These are phyloP conservation scores for Fomitiporia mediterranea DNA, from an alignment of 1,284 basidiomycete genomes.

Conservation along the genomic window DNA sequence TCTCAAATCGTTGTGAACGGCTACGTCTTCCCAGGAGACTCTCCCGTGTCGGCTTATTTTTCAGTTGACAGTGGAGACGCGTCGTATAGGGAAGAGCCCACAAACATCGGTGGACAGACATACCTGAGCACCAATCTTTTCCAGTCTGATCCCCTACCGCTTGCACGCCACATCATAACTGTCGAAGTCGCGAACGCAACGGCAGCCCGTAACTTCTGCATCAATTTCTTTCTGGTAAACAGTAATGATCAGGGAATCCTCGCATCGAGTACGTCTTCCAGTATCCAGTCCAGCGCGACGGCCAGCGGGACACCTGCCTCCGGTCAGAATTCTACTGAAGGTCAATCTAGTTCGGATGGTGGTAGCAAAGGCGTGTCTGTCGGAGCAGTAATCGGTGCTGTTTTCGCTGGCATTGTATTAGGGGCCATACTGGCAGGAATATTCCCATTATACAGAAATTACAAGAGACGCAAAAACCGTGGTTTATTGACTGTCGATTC, in stretches of 20 bases:
- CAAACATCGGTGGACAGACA: neutral
- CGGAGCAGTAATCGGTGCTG: neutral
- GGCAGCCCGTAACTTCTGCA: neutral
- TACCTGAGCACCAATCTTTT: neutral
- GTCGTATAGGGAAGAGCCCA: neutral
- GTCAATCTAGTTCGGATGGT: neutral
- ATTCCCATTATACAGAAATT: neutral
- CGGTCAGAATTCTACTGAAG: neutral
- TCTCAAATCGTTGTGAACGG: neutral
- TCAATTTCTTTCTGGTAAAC: neutral
- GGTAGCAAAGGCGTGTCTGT: neutral
- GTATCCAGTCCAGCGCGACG: neutral
- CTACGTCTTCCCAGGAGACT: neutral
- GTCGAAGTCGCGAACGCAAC: neutral
- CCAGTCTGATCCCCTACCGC: neutral
- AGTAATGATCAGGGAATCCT: neutral
- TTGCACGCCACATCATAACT: neutral
- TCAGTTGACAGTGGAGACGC: neutral
- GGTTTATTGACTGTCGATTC: neutral
- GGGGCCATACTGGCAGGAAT: neutral
- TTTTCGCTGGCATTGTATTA: neutral
- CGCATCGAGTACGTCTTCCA: neutral
- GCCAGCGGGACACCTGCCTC: neutral
- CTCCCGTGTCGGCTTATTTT: neutral
- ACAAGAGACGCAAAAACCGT: neutral